Evolutionary conservation across 176 grass and related monocot genomes (phyloP), one percentile per base, ranked within the genome.

Genomic region (Oryza officinalis): DNA sequence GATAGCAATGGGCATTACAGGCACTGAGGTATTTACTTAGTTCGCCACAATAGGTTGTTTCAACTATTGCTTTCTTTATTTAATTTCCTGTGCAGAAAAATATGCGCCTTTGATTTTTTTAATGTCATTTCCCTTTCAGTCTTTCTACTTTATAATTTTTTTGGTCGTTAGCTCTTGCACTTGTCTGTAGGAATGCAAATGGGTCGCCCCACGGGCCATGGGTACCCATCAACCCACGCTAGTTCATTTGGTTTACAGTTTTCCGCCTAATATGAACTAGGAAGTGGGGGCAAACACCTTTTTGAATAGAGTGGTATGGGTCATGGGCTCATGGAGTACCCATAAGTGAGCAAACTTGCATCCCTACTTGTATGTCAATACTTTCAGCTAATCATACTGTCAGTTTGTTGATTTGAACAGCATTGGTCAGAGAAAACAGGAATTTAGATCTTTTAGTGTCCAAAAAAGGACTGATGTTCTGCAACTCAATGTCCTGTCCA

Each of bases 1-100:
- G 71, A 77, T 99, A 63, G 96, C 96, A 30, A 99, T 99, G 96
- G 96, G 96, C 27, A 99, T 99, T 83, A 90, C 93, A 38, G 96
- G 96, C 54, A 99, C 93, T 43, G 93, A 99, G 93, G 96, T 94
- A 87, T 78, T 10, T 76, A 14, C 65, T 80, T 72, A 85, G n/a
- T 64, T 40, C 33, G 27, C 15, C 5, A 43, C 69, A 1, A 32
- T 81, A 43, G 14, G 14, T 47, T 32, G 30, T 27, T 59, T 64
- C 15, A 13, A 33, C 6, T 18, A 77, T 3, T 17, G 10, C 13
- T 25, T 69, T 40, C 8, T 67, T 80, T 79, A 35, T 83, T 25
- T 67, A 50, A 20, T 3, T 27, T 84, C 14, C 13, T 49, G 18
- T 37, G n/a, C 25, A 84, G 1, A 65, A 9, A 73, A 22, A 10